Conservation (phyloP, 1,139 yeast species). For the Saccharomycopsis phalli region DNA sequence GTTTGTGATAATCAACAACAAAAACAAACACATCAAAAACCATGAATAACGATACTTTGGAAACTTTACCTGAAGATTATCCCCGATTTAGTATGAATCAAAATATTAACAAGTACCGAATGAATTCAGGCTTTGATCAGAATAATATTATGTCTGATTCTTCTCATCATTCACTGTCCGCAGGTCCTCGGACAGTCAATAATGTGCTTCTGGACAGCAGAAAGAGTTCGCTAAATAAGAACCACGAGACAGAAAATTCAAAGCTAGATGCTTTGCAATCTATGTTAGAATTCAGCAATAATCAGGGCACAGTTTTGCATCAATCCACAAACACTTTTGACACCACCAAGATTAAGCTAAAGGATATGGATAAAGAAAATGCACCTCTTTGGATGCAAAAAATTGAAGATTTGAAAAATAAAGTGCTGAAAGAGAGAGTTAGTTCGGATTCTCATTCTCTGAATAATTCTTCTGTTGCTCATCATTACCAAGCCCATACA, state of each 20-base stretch:
- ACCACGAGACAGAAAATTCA: neutral
- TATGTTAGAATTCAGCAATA: constrained; percentile 6
- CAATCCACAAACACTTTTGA: constrained; percentile 2
- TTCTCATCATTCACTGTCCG: no score
- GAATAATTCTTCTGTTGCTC: neutral
- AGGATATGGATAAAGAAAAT: constrained; percentile 10
- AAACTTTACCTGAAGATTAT: constrained; percentile 20
- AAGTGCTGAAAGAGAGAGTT: neutral
- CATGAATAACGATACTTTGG: constrained; percentile 13
- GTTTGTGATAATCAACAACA: no score
- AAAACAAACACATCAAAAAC: no score
- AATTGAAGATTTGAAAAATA: constrained; percentile 2
- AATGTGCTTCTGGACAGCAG: neutral
- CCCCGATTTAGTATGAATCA: constrained; percentile 16
- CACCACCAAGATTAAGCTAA: constrained; percentile 6
- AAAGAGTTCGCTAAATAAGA: neutral
- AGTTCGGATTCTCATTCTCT: neutral
- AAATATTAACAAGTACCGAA: constrained; percentile 14
- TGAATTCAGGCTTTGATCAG: constrained; percentile 12
- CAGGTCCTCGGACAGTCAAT: no score
- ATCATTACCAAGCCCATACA: no score
- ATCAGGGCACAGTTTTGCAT: constrained; percentile 9
- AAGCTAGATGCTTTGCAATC: constrained; percentile 16
- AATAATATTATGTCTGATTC: neutral
- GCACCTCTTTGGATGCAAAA: constrained; percentile 17